Conservation (phyloP, 2,329 filamentous ascomycete genomes). For the Fusarium albosuccineum region DNA sequence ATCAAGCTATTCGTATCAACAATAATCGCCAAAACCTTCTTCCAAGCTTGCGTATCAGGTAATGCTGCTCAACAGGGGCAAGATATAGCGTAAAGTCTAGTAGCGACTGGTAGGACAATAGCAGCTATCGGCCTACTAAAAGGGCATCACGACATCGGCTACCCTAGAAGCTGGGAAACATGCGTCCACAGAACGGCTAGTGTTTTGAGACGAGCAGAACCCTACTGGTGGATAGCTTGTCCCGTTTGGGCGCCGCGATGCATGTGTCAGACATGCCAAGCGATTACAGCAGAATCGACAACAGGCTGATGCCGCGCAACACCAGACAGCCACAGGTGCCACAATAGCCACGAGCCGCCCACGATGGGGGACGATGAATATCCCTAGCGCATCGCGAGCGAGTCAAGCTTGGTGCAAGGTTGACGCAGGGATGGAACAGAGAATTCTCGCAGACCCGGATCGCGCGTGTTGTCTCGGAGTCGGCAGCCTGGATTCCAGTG, state of each 20-base stretch:
- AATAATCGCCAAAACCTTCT: too few species aligned
- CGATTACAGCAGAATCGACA: conserved; percentile 26
- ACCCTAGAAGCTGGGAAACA: not conserved
- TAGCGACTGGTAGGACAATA: too few species aligned
- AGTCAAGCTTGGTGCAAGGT: conserved; percentile 25
- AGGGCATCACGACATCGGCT: too few species aligned
- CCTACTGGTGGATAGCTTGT: not conserved
- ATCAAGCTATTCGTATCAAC: too few species aligned
- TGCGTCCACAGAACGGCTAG: not conserved
- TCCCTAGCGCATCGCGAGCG: conserved; percentile 10
- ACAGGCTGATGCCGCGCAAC: conserved; percentile 11
- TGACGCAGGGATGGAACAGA: conserved; percentile 33
- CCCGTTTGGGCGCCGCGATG: conserved; percentile 7
- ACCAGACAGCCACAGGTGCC: conserved; percentile 15
- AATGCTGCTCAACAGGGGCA: too few species aligned
- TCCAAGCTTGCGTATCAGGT: too few species aligned
- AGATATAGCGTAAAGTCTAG: too few species aligned
- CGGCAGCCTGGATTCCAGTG: conserved; percentile 29
- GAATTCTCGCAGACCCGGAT: conserved; percentile 23
- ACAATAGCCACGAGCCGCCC: conserved; percentile 8
- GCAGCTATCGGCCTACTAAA: too few species aligned
- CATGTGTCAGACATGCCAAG: conserved; percentile 18
- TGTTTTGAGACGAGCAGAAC: conserved; percentile 10
- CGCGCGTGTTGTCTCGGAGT: conserved; percentile 24
- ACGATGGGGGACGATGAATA: conserved; percentile 6